phyloP scores from a whole-genome alignment of 306 rosid genomes.

The Gastrolobium bilobum region DNA sequence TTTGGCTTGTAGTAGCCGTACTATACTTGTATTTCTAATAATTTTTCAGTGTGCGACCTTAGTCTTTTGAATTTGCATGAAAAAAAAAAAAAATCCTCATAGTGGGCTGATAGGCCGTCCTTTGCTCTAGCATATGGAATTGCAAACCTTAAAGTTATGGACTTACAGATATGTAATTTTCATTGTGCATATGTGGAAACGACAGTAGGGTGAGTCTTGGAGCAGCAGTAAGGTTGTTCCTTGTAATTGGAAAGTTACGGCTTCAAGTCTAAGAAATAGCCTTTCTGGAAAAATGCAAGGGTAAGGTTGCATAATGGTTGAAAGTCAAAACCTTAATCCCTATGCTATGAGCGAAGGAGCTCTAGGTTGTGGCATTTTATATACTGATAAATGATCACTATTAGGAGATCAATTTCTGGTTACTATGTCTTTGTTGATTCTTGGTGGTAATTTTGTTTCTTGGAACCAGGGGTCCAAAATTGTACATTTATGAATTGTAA shows the following conservation, averaged over 20 bases:
- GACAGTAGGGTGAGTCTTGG: too few relatives aligned
- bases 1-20: conserved; percentile 2
- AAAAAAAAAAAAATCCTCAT: neutral
- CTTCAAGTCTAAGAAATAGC: too few relatives aligned
- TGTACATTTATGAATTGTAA: neutral
- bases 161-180: neutral
- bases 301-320: too few relatives aligned
- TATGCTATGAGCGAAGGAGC: neutral
- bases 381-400: neutral
- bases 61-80: neutral
- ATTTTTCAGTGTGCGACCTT: conserved; percentile 1
- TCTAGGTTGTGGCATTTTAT: conserved; percentile 21
- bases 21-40: neutral
- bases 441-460: conserved; percentile 10
- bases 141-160: conserved; percentile 14
- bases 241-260: too few relatives aligned
- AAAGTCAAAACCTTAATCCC: too few relatives aligned
- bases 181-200: neutral
- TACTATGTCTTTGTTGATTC: neutral
- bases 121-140: neutral
- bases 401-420: conserved; percentile 1
- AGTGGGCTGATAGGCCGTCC: neutral
- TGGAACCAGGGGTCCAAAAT: neutral
- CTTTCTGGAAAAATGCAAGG: too few relatives aligned
- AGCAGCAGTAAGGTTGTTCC: too few relatives aligned